Evolutionary conservation across 2,329 filamentous ascomycete genomes (phyloP).

Genomic region (Tolypocladium nubicola): DNA sequence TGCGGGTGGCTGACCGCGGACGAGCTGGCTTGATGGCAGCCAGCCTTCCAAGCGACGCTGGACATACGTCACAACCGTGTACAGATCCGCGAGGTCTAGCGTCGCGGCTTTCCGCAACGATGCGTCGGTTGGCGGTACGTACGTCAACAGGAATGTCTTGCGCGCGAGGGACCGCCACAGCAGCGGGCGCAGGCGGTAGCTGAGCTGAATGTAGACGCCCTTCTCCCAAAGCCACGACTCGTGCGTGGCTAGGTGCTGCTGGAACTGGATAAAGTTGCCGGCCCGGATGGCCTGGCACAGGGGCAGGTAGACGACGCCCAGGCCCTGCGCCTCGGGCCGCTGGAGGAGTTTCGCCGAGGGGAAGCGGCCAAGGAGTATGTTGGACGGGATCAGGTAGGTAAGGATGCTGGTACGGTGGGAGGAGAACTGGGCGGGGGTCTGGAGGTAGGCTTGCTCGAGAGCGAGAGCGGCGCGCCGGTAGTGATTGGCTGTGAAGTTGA

Average conservation of each 20-base stretch:
- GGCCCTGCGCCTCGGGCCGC: slow-evolving; percentile 49
- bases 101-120: slow-evolving; percentile 57
- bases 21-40: slow-evolving; percentile 25
- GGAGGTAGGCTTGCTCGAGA: slow-evolving; percentile 68
- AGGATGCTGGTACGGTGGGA: slow-evolving; percentile 72
- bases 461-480: slow-evolving; percentile 68
- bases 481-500: slow-evolving; percentile 76
- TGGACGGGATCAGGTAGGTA: slow-evolving; percentile 71
- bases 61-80: slow-evolving; percentile 51
- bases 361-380: slow-evolving; percentile 76
- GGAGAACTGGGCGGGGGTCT: slow-evolving; percentile 50
- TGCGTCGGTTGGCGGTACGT: slow-evolving; percentile 50
- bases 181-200: slow-evolving; percentile 67
- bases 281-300: slow-evolving; percentile 61
- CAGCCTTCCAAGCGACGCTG: slow-evolving; percentile 55
- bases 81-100: slow-evolving; percentile 60
- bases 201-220: slow-evolving; percentile 64
- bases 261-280: slow-evolving; percentile 67
- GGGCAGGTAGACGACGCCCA: slow-evolving; percentile 59
- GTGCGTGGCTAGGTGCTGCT: slow-evolving; percentile 52
- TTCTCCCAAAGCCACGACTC: slow-evolving; percentile 66
- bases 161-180: slow-evolving; percentile 77
- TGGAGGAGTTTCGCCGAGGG: slow-evolving; percentile 57
- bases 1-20: slow-evolving; percentile 24
- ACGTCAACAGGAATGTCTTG: slow-evolving; percentile 67